Percentiles rank a stretch among this genome's conserved stretches.
Conservation (phyloP, 2,329 filamentous ascomycete genomes). For the Dothiorella sarmentorum region DNA sequence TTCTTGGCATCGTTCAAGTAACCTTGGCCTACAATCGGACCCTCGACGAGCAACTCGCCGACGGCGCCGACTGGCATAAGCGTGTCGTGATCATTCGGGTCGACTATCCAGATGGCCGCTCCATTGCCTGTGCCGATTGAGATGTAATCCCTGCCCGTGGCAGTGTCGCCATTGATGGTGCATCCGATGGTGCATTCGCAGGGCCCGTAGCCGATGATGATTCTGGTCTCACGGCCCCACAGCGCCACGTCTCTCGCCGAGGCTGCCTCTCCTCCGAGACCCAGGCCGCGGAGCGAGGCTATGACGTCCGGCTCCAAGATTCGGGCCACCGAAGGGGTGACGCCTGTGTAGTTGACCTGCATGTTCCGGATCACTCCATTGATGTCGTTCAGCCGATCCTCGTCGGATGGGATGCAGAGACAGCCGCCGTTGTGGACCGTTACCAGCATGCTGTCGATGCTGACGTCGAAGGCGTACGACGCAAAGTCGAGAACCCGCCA, state of each 20-base stretch:
- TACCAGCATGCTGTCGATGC: constrained; percentile 32
- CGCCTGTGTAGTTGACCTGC: constrained; percentile 53
- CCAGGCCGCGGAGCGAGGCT: constrained; percentile 38
- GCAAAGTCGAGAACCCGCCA: constrained; percentile 25
- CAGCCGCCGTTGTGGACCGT: constrained; percentile 53
- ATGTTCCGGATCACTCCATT: constrained; percentile 50
- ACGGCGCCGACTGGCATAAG: constrained; percentile 39
- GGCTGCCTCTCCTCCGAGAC: constrained; percentile 42
- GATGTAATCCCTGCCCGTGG: constrained; percentile 12
- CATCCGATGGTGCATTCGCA: constrained; percentile 30
- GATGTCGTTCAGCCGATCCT: constrained; percentile 51
- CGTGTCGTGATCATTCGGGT: constrained; percentile 28
- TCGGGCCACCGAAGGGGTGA: constrained; percentile 57
- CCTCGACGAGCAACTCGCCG: constrained; percentile 48
- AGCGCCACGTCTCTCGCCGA: constrained; percentile 35
- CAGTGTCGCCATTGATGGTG: constrained; percentile 20
- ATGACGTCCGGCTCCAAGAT: constrained; percentile 42
- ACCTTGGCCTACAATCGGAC: constrained; percentile 44
- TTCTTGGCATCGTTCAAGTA: constrained; percentile 38
- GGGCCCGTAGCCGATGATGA: constrained; percentile 46
- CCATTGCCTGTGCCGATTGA: constrained; percentile 20
- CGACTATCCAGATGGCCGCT: constrained; percentile 29
- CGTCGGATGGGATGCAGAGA: constrained; percentile 55
- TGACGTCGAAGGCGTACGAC: constrained; percentile 25
- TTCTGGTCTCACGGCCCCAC: constrained; percentile 34